Conservation (phyloP, 2,329 filamentous ascomycete species). For the Pseudocercospora crystallina region DNA sequence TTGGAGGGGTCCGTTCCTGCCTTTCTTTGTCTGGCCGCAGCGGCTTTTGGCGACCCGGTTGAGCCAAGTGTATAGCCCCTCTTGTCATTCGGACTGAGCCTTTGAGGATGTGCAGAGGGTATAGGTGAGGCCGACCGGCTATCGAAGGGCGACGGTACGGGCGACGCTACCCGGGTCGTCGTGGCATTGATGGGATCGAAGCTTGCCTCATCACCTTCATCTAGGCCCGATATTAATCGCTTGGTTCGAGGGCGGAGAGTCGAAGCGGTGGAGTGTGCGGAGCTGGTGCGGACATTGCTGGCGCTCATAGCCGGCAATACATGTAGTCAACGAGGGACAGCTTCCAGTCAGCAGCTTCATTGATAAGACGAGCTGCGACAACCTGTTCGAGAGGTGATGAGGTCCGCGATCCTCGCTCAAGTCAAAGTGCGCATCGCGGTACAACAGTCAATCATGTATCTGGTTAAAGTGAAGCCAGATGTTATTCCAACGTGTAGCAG, state of each 20-base stretch:
- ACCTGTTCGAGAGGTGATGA: no score
- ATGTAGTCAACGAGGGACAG: no score
- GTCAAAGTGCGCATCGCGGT: no score
- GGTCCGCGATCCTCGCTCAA: no score
- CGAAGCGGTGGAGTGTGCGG: constrained; percentile 33
- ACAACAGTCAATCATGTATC: no score
- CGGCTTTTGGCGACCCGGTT: constrained; percentile 8
- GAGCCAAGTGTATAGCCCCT: constrained; percentile 6
- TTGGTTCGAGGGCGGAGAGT: constrained; percentile 49
- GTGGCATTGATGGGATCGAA: constrained; percentile 37
- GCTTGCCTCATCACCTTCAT: constrained; percentile 42
- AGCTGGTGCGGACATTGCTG: constrained; percentile 29
- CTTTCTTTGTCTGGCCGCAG: constrained; percentile 20
- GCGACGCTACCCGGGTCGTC: constrained; percentile 34
- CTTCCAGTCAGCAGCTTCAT: no score
- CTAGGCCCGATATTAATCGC: constrained; percentile 49
- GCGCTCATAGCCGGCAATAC: constrained; percentile 28
- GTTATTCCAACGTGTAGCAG: no score
- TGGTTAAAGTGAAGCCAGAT: no score
- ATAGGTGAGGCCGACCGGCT: constrained; percentile 45
- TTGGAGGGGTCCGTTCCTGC: constrained; percentile 21
- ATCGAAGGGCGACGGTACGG: constrained; percentile 38
- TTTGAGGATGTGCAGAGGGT: constrained; percentile 36
- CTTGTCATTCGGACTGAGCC: constrained; percentile 12
- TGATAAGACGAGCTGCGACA: no score